Conservation (phyloP, 208 protist species). For the Leishmania gerbilli region DNA sequence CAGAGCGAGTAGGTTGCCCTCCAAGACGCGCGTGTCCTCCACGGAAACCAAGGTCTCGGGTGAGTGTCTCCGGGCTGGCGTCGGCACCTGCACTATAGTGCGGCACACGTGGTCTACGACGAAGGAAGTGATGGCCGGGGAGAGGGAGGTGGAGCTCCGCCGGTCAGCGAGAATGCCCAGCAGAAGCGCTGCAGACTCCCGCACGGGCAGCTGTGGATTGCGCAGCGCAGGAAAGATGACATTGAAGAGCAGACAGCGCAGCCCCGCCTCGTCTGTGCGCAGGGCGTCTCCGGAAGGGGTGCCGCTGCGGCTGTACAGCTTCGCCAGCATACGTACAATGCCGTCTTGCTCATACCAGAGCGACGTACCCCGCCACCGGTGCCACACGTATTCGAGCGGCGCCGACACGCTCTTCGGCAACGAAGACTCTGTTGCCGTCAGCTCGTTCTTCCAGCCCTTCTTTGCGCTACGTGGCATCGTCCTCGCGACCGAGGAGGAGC, state of each 20-base stretch:
- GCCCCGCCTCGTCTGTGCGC: constrained; percentile 23
- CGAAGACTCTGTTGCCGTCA: not conserved
- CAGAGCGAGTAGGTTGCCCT: constrained; percentile 51
- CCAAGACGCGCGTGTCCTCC: constrained; percentile 38
- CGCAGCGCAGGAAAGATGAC: constrained; percentile 53
- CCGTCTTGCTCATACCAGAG: constrained; percentile 40
- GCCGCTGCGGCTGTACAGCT: constrained; percentile 22
- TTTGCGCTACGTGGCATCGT: not conserved
- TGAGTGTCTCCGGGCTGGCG: constrained; percentile 4
- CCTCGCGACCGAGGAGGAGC: not conserved
- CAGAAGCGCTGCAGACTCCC: constrained; percentile 50
- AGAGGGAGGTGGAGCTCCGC: constrained; percentile 15
- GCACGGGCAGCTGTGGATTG: constrained; percentile 62
- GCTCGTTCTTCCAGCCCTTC: not conserved
- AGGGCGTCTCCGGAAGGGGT: constrained; percentile 22
- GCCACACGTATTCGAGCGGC: constrained; percentile 24
- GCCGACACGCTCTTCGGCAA: constrained; percentile 12
- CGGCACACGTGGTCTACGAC: constrained; percentile 37
- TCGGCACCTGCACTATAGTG: constrained; percentile 20
- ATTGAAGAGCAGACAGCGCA: constrained; percentile 40
- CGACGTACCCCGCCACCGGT: constrained; percentile 18
- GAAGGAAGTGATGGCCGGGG: constrained; percentile 26
- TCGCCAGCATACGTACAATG: constrained; percentile 25
- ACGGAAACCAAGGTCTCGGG: constrained; percentile 11
- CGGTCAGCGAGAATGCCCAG: constrained; percentile 30